phyloP scores from a whole-genome alignment of 2,329 filamentous ascomycete genomes.

The Cryphonectria parasitica region DNA sequence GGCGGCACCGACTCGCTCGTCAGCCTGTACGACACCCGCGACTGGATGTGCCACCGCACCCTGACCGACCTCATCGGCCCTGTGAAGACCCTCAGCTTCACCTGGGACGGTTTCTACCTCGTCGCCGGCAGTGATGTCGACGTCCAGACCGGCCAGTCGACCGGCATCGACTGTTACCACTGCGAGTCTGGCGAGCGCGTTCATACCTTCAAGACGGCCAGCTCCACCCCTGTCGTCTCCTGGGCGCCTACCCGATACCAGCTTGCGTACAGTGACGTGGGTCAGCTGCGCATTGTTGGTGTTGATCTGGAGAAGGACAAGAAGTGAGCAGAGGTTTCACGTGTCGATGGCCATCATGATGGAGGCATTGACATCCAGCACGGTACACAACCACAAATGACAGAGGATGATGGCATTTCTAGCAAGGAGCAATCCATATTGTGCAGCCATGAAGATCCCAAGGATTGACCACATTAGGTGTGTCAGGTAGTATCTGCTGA shows the following conservation, averaged over 20 bases:
- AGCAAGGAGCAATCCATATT: background rate
- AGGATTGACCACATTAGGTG: background rate
- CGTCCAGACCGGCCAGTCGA: constrained; percentile 49
- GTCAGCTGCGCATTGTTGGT: constrained; percentile 70
- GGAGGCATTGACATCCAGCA: background rate
- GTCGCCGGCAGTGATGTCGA: constrained; percentile 68
- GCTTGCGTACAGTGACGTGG: constrained; percentile 73
- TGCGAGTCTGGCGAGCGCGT: constrained; percentile 75
- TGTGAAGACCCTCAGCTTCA: constrained; percentile 73
- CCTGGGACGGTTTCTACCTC: constrained; percentile 76
- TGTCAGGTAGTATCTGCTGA: background rate
- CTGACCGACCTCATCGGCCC: constrained; percentile 71
- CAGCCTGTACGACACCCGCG: constrained; percentile 75
- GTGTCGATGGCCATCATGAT: background rate
- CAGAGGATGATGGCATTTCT: background rate
- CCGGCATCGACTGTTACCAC: constrained; percentile 71
- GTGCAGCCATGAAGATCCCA: background rate
- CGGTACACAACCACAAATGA: background rate
- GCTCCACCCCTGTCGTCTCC: constrained; percentile 67
- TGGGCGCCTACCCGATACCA: constrained; percentile 79
- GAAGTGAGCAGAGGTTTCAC: constrained; percentile 37
- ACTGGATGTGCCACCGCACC: constrained; percentile 77
- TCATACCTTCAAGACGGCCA: constrained; percentile 70
- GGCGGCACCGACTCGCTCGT: constrained; percentile 78
- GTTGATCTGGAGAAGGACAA: constrained; percentile 49